Evolutionary conservation across 108 stramenopile species (phyloP), one percentile per base, ranked within the genome.

Genomic region (Licmophora abbreviata): DNA sequence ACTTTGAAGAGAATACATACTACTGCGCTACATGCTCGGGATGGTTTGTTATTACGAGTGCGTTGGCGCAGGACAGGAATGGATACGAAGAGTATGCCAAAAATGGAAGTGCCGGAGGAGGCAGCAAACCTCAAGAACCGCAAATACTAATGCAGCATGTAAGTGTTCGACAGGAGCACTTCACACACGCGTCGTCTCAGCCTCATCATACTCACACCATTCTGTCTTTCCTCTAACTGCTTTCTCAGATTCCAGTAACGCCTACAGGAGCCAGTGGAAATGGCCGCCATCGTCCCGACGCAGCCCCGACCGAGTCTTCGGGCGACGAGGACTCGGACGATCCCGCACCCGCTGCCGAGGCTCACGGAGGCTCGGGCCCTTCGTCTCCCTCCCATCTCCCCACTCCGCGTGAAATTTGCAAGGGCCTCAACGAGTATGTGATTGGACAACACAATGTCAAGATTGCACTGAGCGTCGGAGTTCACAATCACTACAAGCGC

Each of bases 401-500:
- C n/a, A 46, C 90, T 9, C 92, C 92, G 18, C 63, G 58, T 0
- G 83, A 91, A 58, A 77, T 97, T 51, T 82, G 81, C 55, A 58
- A 73, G 11, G 92, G 92, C 3, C 54, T 97, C 12, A 73, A 95
- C 52, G 92, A 97, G 66, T 93, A 95, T 52, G 95, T 97, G 22
- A 94, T 97, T 52, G 96, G 96, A 17, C 96, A 97, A 73, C 69
- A 75, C 36, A 74, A 85, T 46, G 96, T 97, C 40, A 97, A 97
- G 73, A 66, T 93, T 31, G 95, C 92, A 28, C 58, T 97, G 21
- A 74, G 83, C 10, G 96, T 95, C 11, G 92, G 92, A 18, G 94
- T 97, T 20, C 93, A 97, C 72, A 97, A 97, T 76, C 96, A 97
- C 66, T 97, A 94, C 92, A 97, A 95, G 54, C 63, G 92, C 5